phyloP scores from a whole-genome alignment of 2,329 filamentous ascomycete species.

The Dactylellina haptotyla region DNA sequence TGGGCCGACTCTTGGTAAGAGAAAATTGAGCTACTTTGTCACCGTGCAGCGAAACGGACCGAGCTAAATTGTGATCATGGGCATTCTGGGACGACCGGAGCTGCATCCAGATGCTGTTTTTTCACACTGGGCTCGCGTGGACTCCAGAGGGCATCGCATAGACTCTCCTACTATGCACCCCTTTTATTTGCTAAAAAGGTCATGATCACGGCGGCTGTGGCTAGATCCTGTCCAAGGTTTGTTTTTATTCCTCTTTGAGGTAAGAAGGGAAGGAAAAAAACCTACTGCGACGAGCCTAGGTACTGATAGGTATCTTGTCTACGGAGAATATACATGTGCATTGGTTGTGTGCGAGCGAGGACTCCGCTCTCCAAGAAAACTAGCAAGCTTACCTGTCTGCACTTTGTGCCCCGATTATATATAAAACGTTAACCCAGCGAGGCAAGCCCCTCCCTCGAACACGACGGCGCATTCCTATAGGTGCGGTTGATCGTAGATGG shows the following conservation, averaged over 20 bases:
- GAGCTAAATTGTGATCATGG: slow-evolving; percentile 15
- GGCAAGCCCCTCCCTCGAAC: slow-evolving; percentile 4
- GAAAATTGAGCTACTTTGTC: slow-evolving; percentile 21
- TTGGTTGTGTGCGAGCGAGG: no score
- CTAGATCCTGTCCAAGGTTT: neutral
- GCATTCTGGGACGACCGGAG: neutral
- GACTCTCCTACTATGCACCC: slow-evolving; percentile 25
- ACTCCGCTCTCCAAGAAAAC: no score
- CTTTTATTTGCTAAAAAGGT: slow-evolving; percentile 26
- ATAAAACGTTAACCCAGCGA: neutral
- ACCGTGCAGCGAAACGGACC: slow-evolving; percentile 10
- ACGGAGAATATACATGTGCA: no score
- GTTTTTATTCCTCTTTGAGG: no score
- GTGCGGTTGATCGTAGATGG: slow-evolving; percentile 30
- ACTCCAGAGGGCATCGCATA: slow-evolving; percentile 21
- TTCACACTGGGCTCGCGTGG: slow-evolving; percentile 23
- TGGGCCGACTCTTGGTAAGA: slow-evolving; percentile 5
- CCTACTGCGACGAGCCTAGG: no score
- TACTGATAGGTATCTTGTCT: no score
- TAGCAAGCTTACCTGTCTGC: no score
- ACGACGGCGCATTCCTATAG: slow-evolving; percentile 34
- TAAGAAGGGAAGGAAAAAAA: no score
- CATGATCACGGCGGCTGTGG: neutral
- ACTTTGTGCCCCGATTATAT: neutral
- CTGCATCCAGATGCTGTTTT: slow-evolving; percentile 47